phyloP scores from a whole-genome alignment of 1,284 basidiomycete species.

The Ceratobasidium sp. region DNA sequence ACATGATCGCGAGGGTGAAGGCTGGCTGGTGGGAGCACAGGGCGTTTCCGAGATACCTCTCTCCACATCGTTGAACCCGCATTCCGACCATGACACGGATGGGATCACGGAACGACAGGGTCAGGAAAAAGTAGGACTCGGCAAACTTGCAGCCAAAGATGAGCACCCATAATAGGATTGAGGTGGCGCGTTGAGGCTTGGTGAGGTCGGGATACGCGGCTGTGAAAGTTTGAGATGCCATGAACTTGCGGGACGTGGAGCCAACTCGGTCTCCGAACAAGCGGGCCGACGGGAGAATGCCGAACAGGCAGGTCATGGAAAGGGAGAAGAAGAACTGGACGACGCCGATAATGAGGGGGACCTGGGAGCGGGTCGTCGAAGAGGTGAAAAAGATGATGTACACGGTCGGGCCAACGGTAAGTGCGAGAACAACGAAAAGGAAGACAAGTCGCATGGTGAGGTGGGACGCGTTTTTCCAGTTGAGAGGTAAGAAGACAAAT shows the following conservation, averaged over 20 bases:
- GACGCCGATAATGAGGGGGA: constrained; percentile 86
- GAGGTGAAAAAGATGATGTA: constrained; percentile 76
- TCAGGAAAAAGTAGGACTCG: constrained; percentile 96
- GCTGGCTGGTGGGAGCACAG: constrained; percentile 89
- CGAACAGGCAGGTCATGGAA: constrained; percentile 79
- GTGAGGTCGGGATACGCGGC: constrained; percentile 84
- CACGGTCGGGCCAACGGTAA: constrained; percentile 89
- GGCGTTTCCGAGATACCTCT: constrained; percentile 79
- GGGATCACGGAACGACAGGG: constrained; percentile 87
- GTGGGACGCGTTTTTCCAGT: constrained; percentile 97
- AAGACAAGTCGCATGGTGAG: constrained; percentile 86
- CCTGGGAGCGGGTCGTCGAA: constrained; percentile 53
- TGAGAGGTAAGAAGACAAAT: constrained; percentile 94
- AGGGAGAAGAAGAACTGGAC: constrained; percentile 92
- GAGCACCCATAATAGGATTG: constrained; percentile 81
- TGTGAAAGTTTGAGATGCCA: constrained; percentile 95
- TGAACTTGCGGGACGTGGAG: constrained; percentile 91
- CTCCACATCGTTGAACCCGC: constrained; percentile 86
- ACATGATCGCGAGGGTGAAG: constrained; percentile 95
- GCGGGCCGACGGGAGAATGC: constrained; percentile 87
- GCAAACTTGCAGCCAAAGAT: constrained; percentile 93
- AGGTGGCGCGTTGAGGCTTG: constrained; percentile 68
- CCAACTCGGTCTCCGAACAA: constrained; percentile 96
- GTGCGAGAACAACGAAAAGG: constrained; percentile 80
- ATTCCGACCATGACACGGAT: constrained; percentile 92